Percentiles rank a stretch among this genome's conserved stretches.
Conservation (phyloP, 2,329 filamentous ascomycete genomes). For the Chalaropsis ovoidea region DNA sequence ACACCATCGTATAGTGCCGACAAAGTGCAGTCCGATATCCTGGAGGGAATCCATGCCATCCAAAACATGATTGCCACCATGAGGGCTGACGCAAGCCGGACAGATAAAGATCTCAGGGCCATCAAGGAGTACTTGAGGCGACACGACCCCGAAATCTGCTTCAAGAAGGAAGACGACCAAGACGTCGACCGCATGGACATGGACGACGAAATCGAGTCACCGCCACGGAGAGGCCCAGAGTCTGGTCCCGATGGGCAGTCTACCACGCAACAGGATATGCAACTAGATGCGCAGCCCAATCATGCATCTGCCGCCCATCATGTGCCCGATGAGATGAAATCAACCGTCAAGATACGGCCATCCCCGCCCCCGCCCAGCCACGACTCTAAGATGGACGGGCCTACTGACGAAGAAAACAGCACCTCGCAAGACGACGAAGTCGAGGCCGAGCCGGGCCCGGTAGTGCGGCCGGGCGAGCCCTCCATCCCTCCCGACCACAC, state of each 20-base stretch:
- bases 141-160: conserved; percentile 13
- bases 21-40: conserved; percentile 50
- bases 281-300: background rate
- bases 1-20: conserved; percentile 39
- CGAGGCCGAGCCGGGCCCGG: conserved; percentile 43
- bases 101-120: conserved; percentile 16
- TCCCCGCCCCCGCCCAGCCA: background rate
- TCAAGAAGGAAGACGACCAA: conserved; percentile 23
- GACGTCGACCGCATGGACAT: background rate
- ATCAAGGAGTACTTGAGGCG: conserved; percentile 27
- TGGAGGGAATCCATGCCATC: conserved; percentile 44
- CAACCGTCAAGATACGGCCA: conserved; percentile 1
- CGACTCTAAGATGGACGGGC: background rate
- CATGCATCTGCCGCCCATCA: background rate
- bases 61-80: conserved; percentile 28
- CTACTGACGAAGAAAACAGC: background rate
- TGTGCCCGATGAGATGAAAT: conserved; percentile 16
- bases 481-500: conserved; percentile 78
- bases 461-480: conserved; percentile 49
- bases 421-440: conserved; percentile 39
- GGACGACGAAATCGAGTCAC: background rate
- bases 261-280: background rate
- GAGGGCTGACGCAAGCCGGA: conserved; percentile 1
- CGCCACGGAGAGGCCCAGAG: background rate
- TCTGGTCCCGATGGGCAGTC: background rate